Percentiles rank a stretch among this genome's conserved stretches.
These are phyloP conservation scores for Alternaria triticimaculans DNA, from an alignment of 2,329 filamentous ascomycete species.

Conservation along the genomic window DNA sequence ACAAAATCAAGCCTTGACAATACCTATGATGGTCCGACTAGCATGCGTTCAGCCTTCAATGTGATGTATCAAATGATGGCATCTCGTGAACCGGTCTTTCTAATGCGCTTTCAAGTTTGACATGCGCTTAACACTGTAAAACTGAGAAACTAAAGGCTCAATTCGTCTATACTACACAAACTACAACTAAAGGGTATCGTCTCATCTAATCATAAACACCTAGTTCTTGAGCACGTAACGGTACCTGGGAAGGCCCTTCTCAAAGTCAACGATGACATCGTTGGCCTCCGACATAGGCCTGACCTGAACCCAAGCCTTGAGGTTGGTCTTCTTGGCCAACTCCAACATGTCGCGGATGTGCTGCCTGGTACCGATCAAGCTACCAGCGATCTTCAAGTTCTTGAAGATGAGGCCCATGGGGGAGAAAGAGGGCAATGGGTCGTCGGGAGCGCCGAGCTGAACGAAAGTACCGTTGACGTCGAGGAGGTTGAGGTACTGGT, in stretches of 20 bases:
- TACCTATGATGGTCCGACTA: too few species aligned
- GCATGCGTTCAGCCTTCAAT: too few species aligned
- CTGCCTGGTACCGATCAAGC: conserved; percentile 67
- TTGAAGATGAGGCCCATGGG: conserved; percentile 61
- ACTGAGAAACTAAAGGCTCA: not conserved
- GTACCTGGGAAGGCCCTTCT: conserved; percentile 52
- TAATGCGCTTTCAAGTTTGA: too few species aligned
- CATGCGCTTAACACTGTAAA: too few species aligned
- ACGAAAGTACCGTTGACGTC: conserved; percentile 66
- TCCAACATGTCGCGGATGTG: conserved; percentile 64
- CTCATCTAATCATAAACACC: not conserved
- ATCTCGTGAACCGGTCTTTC: too few species aligned
- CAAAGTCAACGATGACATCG: conserved; percentile 48
- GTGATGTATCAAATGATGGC: too few species aligned
- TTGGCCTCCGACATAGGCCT: conserved; percentile 50
- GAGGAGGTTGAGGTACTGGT: conserved; percentile 67
- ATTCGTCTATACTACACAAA: not conserved
- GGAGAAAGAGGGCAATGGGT: conserved; percentile 58
- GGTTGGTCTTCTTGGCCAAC: conserved; percentile 48
- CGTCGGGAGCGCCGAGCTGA: conserved; percentile 71
- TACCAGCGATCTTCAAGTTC: conserved; percentile 68
- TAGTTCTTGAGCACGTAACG: conserved; percentile 49
- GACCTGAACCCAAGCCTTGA: conserved; percentile 52
- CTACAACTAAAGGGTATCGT: conserved; percentile 11
- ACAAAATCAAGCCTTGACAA: too few species aligned